Conservation (phyloP, 371 early-diverging fungal species). For the Aphelidium insulamus region DNA sequence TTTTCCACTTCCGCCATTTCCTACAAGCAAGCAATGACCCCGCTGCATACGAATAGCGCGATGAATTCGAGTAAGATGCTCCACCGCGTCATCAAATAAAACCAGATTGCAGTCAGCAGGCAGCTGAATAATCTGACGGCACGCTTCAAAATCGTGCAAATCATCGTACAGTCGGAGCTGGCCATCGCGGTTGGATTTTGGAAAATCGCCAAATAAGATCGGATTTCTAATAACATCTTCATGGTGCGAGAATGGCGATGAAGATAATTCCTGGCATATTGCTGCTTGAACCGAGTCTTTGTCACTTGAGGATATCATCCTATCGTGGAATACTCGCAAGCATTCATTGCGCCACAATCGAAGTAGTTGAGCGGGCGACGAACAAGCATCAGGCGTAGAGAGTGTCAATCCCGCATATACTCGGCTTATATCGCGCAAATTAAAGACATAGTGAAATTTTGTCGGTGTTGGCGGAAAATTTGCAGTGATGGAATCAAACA, state of each 20-base stretch:
- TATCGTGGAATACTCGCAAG: slow-evolving; percentile 25
- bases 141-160: slow-evolving; percentile 25
- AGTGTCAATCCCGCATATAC: slow-evolving; percentile 23
- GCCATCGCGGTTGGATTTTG: slow-evolving; percentile 24
- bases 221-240: slow-evolving; percentile 19
- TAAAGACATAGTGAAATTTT: slow-evolving; percentile 36
- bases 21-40: slow-evolving; percentile 27
- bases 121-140: slow-evolving; percentile 25
- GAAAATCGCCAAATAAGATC: slow-evolving; percentile 27
- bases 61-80: slow-evolving; percentile 27
- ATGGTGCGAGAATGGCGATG: too few relatives aligned
- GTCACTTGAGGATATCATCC: slow-evolving; percentile 22
- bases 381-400: slow-evolving; percentile 23
- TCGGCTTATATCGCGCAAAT: slow-evolving; percentile 31
- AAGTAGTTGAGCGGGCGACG: slow-evolving; percentile 12
- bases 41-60: slow-evolving; percentile 23
- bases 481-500: slow-evolving; percentile 20
- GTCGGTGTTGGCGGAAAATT: slow-evolving; percentile 27
- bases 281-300: slow-evolving; percentile 19
- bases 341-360: slow-evolving; percentile 28
- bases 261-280: too few relatives aligned
- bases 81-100: slow-evolving; percentile 33
- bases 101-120: slow-evolving; percentile 30
- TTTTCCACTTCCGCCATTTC: slow-evolving; percentile 33
- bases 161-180: slow-evolving; percentile 24